Base-by-base conservation (phyloP, 2,329 filamentous ascomycete species). In the Neopestalotiopsis sp. region DNA sequence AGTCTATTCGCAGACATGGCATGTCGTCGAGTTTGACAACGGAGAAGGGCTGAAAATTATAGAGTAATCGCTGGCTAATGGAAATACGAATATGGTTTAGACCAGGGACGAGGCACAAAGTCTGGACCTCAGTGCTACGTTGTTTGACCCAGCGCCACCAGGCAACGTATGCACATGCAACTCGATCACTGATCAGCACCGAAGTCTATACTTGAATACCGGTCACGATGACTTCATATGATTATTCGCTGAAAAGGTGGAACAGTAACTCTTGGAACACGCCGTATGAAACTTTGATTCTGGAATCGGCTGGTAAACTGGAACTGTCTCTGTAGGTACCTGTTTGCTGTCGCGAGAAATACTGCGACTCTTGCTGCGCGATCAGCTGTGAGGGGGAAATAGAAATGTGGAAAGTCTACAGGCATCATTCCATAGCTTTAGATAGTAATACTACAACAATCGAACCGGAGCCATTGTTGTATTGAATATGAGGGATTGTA, bases 11-110 rank as follows among this genome's bases (percentile, higher is more conserved):
- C 17, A 30, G n/a, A 62, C 32, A 17, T 62, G 28, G 59, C 30
- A n/a, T 40, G 30, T 62, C 59, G 59, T 62, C 20, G 59, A 62
- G 17, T 62, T 62, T 62, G 59, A 32, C 59, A 32, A 38, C n/a
- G 40, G 40, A 64, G 40, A 64, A 52, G 20, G 61, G 61, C 38
- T 64, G 20, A 28, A 49, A 32, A 7, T 20, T 32, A 64, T 52
- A 32, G n/a, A 64, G 42, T 64, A 49, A 52, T 49, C 3, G 28
- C 24, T 64, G 61, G 20, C 28, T 64, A 64, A 64, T 64, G 40
- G 20, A 45, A 45, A 28, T 9, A 12, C 61, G 13, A 49, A 64
- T 24, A 30, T 30, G 40, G 38, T 4, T 40, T 64, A 64, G 61
- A 17, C n/a, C 40, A 52, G 20, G 38, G 45, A 52, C 45, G 45